Evolutionary conservation across 768 basidiomycete genomes (phyloP), one percentile per base, ranked within the genome.

Genomic region (Hysterangium stoloniferum): DNA sequence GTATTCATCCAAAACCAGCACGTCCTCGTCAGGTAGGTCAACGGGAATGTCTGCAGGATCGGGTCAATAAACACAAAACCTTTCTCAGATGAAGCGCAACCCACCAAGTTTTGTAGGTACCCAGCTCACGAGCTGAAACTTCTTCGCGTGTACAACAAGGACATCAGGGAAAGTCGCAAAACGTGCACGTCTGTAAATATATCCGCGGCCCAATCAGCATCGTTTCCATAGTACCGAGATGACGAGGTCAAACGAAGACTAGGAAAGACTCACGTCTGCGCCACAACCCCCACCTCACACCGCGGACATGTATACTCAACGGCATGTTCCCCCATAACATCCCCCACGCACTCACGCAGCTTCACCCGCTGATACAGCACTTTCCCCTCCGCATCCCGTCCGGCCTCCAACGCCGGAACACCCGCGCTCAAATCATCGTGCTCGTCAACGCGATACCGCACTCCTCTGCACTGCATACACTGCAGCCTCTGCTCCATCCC

Each of bases 41-140:
- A 98, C 66, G 0, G 95, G 93, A 29, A 98, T 88, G 55, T 96
- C 95, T 93, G 57, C 15, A 31, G 17, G 8, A 27, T 13, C 35
- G 4, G 13, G 11, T 36, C 4, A 40, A 28, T 27, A 28, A 19
- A 13, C 17, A 15, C 20, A 15, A 17, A 35, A 20, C 29, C 8
- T 19, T 12, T 15, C 8, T 32, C 3, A 27, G 13, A 33, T 4
- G 13, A 28, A 44, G n/a, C 20, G 36, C 25, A 6, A 61, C 79
- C 15, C 55, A 91, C 92, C 90, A 25, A 98, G 74, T 67, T 99
- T 99, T 3, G 84, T 76, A 0, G 96, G 96, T 1, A 99, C 90
- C 96, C 96, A 98, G 57, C 92, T 91, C 35, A 92, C 84, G 4
- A 95, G 76, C 65, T 93, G 88, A 71, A 96, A 97, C 59, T 95